Conservation (phyloP, 2,329 filamentous ascomycete species). For the Curvularia verruculosa region DNA sequence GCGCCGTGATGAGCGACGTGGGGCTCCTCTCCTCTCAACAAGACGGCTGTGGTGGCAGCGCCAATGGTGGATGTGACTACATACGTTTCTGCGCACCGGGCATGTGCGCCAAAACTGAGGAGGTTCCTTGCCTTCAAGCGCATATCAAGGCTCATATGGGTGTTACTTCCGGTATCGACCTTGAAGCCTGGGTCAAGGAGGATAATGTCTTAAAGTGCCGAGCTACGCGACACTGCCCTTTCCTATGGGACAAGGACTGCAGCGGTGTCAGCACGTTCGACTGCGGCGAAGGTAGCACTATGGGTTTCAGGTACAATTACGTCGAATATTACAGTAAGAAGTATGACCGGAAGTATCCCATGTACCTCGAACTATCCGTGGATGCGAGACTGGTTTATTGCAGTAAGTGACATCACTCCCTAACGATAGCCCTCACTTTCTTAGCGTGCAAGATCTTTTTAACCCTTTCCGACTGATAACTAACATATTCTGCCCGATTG, state of each 20-base stretch:
- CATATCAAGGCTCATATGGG: slow-evolving; percentile 4
- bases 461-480: not conserved
- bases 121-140: slow-evolving; percentile 5
- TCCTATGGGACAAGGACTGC: slow-evolving; percentile 4
- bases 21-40: not conserved
- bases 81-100: slow-evolving; percentile 5
- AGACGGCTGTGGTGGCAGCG: slow-evolving; percentile 1
- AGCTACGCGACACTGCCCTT: not conserved
- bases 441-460: not conserved
- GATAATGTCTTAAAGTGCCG: not conserved
- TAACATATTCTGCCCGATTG: not conserved
- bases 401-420: slow-evolving; percentile 2
- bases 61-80: slow-evolving; percentile 9
- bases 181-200: slow-evolving; percentile 3
- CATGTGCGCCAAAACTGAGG: slow-evolving; percentile 3
- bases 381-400: not conserved
- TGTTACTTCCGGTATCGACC: slow-evolving; percentile 3
- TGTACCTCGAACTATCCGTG: not conserved
- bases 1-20: not conserved
- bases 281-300: slow-evolving; percentile 3
- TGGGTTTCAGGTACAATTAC: slow-evolving; percentile 5
- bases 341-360: slow-evolving; percentile 2
- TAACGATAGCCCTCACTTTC: not conserved
- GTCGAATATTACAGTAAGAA: slow-evolving; percentile 4
- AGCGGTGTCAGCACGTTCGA: slow-evolving; percentile 1